Evolutionary conservation across 2,329 filamentous ascomycete genomes (phyloP), one percentile per base, ranked within the genome.

Genomic region (Coleophoma crateriformis): DNA sequence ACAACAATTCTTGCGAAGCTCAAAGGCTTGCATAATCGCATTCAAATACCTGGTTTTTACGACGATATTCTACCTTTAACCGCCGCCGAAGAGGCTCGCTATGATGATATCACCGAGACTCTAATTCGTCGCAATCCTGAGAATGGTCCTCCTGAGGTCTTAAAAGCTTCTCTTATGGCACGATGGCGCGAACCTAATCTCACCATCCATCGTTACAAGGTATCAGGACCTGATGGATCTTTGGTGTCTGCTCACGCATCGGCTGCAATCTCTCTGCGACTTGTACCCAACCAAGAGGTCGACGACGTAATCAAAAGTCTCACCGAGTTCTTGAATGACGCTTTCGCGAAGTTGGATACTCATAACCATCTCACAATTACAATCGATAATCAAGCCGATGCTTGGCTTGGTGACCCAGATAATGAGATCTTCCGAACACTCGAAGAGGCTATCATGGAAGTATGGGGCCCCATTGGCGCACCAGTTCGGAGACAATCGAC

Each of bases 151-250:
- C 76, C 85, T 0, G 79, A 86, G 7, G 78, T 79, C n/a, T 80
- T 97, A 43, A 91, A 92, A 52, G 77, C 83, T 35, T 90, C 87
- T 2, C 77, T 99, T 6, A 95, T 96, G 87, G 88, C 91, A 11
- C 81, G 91, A 50, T 99, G 94, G 94, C 84, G 94, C 19, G 91
- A 97, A 63, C 90, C 94, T 0, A 96, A 95, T 45, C 74, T 99
- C 47, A 97, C 94, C 0, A 88, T 97, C 40, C 94, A 99, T 68
- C 81, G 89, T 7, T 90, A 97, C 67, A 90, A 95, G 61, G 90
- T 92, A 0, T 96, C 91, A 0, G 92, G 92, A 0, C 90, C 90
- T 1, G 94, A 95, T 58, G 89, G 90, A 2, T 94, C 90, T 44
- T 83, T 97, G 27, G 95, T 99, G 53, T 95, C 92, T 39, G 85